Evolutionary conservation across 331 rosid genomes (phyloP).

Genomic region (Erythrophleum ivorense): DNA sequence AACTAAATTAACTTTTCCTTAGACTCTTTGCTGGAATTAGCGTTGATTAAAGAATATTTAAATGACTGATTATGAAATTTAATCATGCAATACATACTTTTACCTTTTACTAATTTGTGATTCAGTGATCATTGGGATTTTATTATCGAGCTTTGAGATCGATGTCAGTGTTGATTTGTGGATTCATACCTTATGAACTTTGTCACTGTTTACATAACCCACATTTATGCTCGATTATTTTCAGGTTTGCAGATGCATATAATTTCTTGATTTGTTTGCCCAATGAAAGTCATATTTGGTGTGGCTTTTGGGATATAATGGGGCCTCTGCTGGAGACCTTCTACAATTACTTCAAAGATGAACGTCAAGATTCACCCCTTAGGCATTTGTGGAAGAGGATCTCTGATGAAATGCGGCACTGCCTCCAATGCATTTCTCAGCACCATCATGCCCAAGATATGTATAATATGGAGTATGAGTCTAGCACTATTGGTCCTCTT

Average conservation of each 20-base stretch:
- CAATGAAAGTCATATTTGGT: conserved; percentile 82
- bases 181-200: conserved; percentile 1
- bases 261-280: conserved; percentile 70
- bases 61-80: not conserved
- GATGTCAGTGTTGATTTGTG: conserved; percentile 15
- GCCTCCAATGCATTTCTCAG: conserved; percentile 88
- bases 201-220: conserved; percentile 30
- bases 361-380: conserved; percentile 79
- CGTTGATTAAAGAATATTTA: not conserved
- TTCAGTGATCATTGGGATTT: conserved; percentile 18
- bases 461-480: conserved; percentile 75
- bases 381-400: conserved; percentile 83
- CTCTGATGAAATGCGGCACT: conserved; percentile 67
- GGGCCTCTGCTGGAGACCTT: conserved; percentile 94
- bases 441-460: conserved; percentile 85
- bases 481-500: conserved; percentile 83
- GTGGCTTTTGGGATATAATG: conserved; percentile 89
- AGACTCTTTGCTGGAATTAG: not conserved
- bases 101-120: conserved; percentile 12
- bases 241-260: conserved; percentile 93
- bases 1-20: not conserved
- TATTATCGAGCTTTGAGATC: conserved; percentile 5
- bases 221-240: conserved; percentile 20
- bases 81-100: not conserved
- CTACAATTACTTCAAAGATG: conserved; percentile 84